phyloP scores from a whole-genome alignment of 129 eudicot genomes.

The carrot (Daucus carota) region DNA sequence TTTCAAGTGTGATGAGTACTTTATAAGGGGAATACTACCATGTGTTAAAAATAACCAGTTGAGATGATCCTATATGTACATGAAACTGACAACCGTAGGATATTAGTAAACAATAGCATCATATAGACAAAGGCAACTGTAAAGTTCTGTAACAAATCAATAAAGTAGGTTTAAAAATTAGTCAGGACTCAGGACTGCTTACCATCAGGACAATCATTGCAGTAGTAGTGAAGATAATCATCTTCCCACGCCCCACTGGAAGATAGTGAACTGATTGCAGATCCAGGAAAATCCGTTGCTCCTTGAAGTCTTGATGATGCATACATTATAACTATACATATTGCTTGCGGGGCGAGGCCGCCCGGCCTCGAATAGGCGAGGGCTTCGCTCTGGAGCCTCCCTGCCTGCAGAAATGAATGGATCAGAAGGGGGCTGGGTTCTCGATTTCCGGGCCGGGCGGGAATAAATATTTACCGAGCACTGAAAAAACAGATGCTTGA shows the following conservation, averaged over 20 bases:
- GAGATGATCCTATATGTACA: no score
- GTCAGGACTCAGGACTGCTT: slow-evolving; percentile 19
- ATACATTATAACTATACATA: not conserved
- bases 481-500: slow-evolving; percentile 9
- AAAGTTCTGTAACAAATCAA: not conserved
- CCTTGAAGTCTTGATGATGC: slow-evolving; percentile 76
- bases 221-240: slow-evolving; percentile 87
- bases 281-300: slow-evolving; percentile 98
- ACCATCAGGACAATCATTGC: slow-evolving; percentile 95
- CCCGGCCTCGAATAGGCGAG: no score
- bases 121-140: not conserved
- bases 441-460: no score
- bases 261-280: slow-evolving; percentile 97
- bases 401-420: no score
- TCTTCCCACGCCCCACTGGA: slow-evolving; percentile 98
- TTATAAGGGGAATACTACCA: no score
- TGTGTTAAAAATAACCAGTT: no score
- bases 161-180: not conserved
- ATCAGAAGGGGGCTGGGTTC: no score
- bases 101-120: not conserved
- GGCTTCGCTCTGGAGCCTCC: no score
- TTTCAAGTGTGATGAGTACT: no score
- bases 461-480: slow-evolving; percentile 8
- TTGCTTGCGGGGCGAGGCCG: no score
- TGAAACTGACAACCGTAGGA: not conserved